Percentiles rank a stretch among this genome's conserved stretches.
Evolutionary conservation across 2,329 filamentous ascomycete genomes (phyloP).

Genomic region (Monilinia vaccinii-corymbosi): DNA sequence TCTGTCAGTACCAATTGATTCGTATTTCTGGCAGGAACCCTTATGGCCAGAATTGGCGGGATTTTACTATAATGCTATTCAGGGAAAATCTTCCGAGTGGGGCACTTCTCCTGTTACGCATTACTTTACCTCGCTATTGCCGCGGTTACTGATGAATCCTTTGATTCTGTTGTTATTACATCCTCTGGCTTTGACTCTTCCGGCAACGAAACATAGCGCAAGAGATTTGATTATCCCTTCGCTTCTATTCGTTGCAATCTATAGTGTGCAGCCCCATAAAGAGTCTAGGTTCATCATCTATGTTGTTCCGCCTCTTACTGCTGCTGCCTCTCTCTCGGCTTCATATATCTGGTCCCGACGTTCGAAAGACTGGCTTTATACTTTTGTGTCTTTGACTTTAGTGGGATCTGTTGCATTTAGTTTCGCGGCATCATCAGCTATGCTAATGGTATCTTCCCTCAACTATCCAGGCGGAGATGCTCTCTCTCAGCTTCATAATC

Average conservation of each 20-base stretch:
- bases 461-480: conserved; percentile 93
- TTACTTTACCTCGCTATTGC: conserved; percentile 76
- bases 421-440: conserved; percentile 50
- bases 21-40: conserved; percentile 82
- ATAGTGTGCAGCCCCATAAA: conserved; percentile 88
- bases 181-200: conserved; percentile 40
- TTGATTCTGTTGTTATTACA: conserved; percentile 47
- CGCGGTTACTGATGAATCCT: conserved; percentile 77
- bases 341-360: conserved; percentile 59
- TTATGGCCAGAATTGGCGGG: conserved; percentile 86
- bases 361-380: conserved; percentile 50
- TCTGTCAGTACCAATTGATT: conserved; percentile 70
- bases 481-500: conserved; percentile 43
- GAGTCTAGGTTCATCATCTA: conserved; percentile 95
- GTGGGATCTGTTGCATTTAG: conserved; percentile 50
- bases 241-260: conserved; percentile 65
- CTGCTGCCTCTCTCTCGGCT: conserved; percentile 64
- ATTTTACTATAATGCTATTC: conserved; percentile 85
- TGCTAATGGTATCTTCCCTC: conserved; percentile 72
- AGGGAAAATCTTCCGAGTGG: conserved; percentile 78
- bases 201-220: conserved; percentile 36
- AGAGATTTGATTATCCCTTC: conserved; percentile 53
- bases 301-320: conserved; percentile 70
- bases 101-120: conserved; percentile 77
- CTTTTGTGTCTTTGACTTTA: conserved; percentile 45